Evolutionary conservation across 2,329 filamentous ascomycete species (phyloP), one percentile per base, ranked within the genome.

Genomic region (Aspergillus sojae): DNA sequence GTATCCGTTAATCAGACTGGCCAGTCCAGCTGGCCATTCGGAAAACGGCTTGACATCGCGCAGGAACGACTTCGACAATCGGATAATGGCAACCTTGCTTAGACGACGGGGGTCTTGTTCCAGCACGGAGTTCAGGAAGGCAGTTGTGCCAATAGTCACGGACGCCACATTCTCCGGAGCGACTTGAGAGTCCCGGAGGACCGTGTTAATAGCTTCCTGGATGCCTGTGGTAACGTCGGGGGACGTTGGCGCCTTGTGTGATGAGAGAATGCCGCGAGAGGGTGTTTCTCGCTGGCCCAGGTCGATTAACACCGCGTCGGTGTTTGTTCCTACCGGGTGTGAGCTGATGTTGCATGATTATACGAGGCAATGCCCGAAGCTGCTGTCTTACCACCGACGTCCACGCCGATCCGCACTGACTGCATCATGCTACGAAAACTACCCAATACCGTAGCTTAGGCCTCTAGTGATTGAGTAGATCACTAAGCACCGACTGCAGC

Each of bases 61-160:
- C 16, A 28, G 26, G 11, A 53, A 53, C 11, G 28, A 34, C 1
- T 12, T 34, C 10, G 28, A 53, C 11, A 53, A 12, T 14, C 50
- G 19, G 6, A 34, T 14, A 32, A 53, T 34, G 5, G 50, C 30
- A 14, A 53, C 50, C 19, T 53, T 32, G 16, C 16, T 34, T n/a
- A 53, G 50, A 11, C 30, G 26, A 10, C 50, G 26, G 5, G 50
- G 16, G 21, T 32, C 28, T 34, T 32, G 28, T 21, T 53, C 50
- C 1, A 84, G 75, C 16, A 85, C 80, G 7, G 82, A 82, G 60
- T 85, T 85, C 55, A 84, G 78, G 63, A 85, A 84, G 70, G 84
- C 81, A 0, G 84, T 86, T 4, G 83, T 85, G 16, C 83, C 83
- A 57, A 85, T 79, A 3, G 81, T 84, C 7, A 85, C 79, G 63